Evolutionary conservation across 164 flowering plant species (phyloP).

Genomic region (Vitis vinifera): ASM3070453v1 NC_081818.1:22471001-22471500

Average conservation of each 20-base stretch:
- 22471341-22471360: constrained; percentile 64
- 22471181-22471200: no score
- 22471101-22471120: neutral
- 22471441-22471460: constrained; percentile 79
- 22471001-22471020: constrained; percentile 97
- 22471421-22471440: constrained; percentile 88
- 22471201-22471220: no score
- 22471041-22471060: constrained; percentile 98
- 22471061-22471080: constrained; percentile 44
- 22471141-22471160: no score
- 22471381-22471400: constrained; percentile 93
- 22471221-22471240: no score
- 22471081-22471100: neutral
- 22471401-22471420: constrained; percentile 98
- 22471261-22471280: no score
- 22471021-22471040: constrained; percentile 91
- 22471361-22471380: constrained; percentile 80
- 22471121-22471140: no score
- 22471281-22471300: no score
- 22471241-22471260: no score
- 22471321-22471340: neutral
- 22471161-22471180: no score
- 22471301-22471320: neutral
- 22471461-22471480: constrained; percentile 96
- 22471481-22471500: constrained; percentile 99